These are phyloP conservation scores for Andrographis paniculata DNA, from an alignment of 305 asterid species.

Conservation along the genomic window DNA sequence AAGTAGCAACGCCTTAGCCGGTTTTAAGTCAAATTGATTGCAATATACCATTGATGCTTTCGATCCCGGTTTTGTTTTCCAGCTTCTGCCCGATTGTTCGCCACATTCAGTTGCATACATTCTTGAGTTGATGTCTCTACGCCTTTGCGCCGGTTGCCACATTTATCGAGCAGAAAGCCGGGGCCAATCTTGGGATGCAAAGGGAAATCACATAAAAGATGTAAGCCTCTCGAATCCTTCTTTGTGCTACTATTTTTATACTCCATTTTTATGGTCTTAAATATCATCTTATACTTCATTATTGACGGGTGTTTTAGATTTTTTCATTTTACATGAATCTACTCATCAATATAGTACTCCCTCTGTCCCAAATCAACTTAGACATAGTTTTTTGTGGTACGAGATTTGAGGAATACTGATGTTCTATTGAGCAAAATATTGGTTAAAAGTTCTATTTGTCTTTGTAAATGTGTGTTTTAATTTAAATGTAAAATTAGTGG, in stretches of 20 bases:
- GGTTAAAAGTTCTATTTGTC: too few relatives aligned
- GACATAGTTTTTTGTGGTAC: too few relatives aligned
- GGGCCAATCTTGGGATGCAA: conserved; percentile 70
- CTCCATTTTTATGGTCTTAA: not conserved
- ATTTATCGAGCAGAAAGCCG: conserved; percentile 82
- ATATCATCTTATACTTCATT: not conserved
- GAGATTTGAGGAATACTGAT: too few relatives aligned
- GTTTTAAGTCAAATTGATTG: too few relatives aligned
- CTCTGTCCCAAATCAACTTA: too few relatives aligned
- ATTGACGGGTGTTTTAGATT: conserved; percentile 11
- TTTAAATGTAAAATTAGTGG: too few relatives aligned
- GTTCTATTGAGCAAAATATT: too few relatives aligned
- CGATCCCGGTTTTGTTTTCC: conserved; percentile 26
- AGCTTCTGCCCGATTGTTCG: conserved; percentile 94
- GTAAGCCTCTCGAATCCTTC: conserved; percentile 35
- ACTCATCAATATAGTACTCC: too few relatives aligned
- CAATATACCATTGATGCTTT: too few relatives aligned
- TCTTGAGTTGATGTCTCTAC: conserved; percentile 52
- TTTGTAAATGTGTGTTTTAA: too few relatives aligned
- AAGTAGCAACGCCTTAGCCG: too few relatives aligned
- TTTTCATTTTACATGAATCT: too few relatives aligned
- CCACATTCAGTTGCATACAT: conserved; percentile 67
- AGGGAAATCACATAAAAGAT: conserved; percentile 73
- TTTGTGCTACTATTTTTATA: conserved; percentile 3
- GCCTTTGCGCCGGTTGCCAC: conserved; percentile 82